Conservation (phyloP, 2,329 filamentous ascomycete genomes). For the Botrytis pseudocinerea region DNA sequence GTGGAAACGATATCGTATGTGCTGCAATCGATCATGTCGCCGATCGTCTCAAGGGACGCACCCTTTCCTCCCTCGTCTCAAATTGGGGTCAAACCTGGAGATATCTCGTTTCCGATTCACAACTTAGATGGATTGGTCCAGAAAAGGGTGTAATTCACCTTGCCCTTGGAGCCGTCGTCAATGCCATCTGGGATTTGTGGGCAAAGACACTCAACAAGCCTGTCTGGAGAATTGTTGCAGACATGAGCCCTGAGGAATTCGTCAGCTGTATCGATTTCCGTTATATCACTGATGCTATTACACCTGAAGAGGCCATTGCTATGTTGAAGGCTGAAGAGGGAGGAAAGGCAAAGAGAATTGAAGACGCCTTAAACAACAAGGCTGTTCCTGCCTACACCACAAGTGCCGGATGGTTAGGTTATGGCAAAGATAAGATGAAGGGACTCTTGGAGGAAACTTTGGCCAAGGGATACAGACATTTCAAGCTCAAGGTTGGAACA, state of each 20-base stretch:
- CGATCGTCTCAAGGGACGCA: constrained; percentile 72
- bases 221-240: constrained; percentile 85
- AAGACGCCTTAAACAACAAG: constrained; percentile 69
- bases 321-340: constrained; percentile 66
- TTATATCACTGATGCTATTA: constrained; percentile 92
- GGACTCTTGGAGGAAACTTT: constrained; percentile 72
- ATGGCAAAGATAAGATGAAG: constrained; percentile 85
- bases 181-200: constrained; percentile 95
- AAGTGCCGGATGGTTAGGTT: constrained; percentile 88
- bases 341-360: constrained; percentile 68
- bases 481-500: constrained; percentile 87
- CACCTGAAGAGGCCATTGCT: constrained; percentile 75
- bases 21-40: constrained; percentile 77
- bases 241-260: constrained; percentile 86
- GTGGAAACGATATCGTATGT: constrained; percentile 91
- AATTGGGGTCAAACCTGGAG: constrained; percentile 91
- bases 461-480: constrained; percentile 75
- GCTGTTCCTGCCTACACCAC: constrained; percentile 92
- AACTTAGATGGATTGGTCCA: constrained; percentile 90
- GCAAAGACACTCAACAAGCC: constrained; percentile 83
- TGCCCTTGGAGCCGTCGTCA: constrained; percentile 83
- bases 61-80: constrained; percentile 72
- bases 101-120: constrained; percentile 85
- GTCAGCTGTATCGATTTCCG: constrained; percentile 90
- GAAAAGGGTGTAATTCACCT: constrained; percentile 95